Base-by-base conservation (phyloP, 371 early-diverging fungal species). In the Mucor mucedo region DNA sequence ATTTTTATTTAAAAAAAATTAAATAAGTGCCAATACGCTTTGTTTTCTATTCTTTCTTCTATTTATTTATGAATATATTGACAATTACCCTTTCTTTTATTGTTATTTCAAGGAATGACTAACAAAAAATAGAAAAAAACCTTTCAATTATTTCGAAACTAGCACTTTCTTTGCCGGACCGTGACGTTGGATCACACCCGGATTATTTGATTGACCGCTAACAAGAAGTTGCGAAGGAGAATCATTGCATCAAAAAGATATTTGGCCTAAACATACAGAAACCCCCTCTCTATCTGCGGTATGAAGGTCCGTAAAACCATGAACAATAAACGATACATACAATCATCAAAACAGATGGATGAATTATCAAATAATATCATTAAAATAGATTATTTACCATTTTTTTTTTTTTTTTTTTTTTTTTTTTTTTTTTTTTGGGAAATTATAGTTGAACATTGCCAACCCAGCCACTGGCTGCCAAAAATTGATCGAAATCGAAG, bases 391-490 rank as follows among this genome's bases (percentile, higher is more conserved):
- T 42, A 55, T 53, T 56, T 48, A 63, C 50, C 40, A 21, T 21
- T 21, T 21, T 21, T 21, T 21, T 21, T 21, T 21, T 21, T 21
- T 21, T 28, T 10, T 53, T 11, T 45, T 60, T 14, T 21, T 54
- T 44, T 33, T 44, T 42, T 44, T 63, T 50, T 47, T 40, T 21
- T 45, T 59, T 57, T 45, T 2, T 5, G 3, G 9, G 45, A 35
- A 9, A 7, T 9, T n/a, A 60, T 78, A 98, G 97, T 84, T 98
- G 80, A 98, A 97, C 93, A 96, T 99, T 83, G 95, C 99, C 82
- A 93, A 97, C 89, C 98, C 98, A 85, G 94, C 95, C 84, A 95
- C 95, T 84, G 99, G 98, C 83, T 94, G 96, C 83, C 98, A 99
- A 84, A 99, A 98, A 91, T 84, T 90, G 78, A 87, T 98, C 82